Conservation (phyloP, 2,329 filamentous ascomycete genomes). For the Pseudogymnoascus sp. region DNA sequence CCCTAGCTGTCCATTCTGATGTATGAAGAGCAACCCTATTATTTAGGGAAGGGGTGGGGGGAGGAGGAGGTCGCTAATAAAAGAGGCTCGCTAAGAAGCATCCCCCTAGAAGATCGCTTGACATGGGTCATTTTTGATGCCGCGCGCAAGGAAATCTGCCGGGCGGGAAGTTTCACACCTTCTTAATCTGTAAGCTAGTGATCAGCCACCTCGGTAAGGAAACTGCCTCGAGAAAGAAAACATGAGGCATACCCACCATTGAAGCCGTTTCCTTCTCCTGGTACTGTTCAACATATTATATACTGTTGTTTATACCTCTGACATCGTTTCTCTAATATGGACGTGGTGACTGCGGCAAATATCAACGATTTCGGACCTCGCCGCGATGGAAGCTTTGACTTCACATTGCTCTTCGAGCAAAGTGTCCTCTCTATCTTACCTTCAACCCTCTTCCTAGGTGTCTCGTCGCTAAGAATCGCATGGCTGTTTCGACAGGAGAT, state of each 20-base stretch:
- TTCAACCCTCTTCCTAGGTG: conserved; percentile 9
- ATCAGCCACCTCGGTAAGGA: not conserved
- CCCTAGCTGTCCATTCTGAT: too few species aligned
- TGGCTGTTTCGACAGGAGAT: conserved; percentile 7
- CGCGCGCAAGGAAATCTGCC: not conserved
- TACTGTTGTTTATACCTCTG: not conserved
- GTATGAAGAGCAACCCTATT: too few species aligned
- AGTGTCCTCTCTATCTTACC: conserved; percentile 14
- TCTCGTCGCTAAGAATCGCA: not conserved
- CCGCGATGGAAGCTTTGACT: conserved; percentile 16
- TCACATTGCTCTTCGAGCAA: conserved; percentile 17
- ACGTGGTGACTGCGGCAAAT: not conserved
- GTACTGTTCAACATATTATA: not conserved
- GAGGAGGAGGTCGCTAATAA: not conserved
- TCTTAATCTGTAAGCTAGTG: not conserved
- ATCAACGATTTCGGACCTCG: conserved; percentile 13
- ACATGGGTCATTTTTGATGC: not conserved
- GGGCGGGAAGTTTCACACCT: not conserved
- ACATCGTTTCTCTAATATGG: not conserved
- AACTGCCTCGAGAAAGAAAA: not conserved
- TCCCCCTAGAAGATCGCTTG: not conserved
- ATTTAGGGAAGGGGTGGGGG: too few species aligned
- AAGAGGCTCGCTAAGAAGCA: not conserved
- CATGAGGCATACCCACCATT: not conserved
- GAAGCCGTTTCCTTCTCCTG: not conserved